These are phyloP conservation scores for Gracilariopsis chorda DNA, from an alignment of 23 red algal genomes.

Conservation along the genomic window DNA sequence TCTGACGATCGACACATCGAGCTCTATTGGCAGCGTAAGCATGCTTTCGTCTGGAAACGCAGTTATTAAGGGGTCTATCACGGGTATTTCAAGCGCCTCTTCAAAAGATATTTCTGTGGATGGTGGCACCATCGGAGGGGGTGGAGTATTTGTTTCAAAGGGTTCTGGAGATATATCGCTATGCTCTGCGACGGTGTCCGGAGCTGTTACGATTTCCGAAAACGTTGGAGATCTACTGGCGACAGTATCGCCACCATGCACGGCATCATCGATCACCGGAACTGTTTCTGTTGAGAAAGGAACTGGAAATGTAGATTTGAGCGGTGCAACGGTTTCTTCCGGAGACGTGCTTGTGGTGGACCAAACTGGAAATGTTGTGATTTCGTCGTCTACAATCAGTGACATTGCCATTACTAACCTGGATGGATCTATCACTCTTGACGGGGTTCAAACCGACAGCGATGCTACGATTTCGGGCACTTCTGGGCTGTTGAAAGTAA, in stretches of 20 bases:
- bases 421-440: neutral
- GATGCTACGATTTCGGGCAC: neutral
- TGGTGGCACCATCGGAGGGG: neutral
- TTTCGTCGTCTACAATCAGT: neutral
- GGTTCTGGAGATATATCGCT: neutral
- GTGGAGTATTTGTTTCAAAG: neutral
- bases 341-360: conserved; percentile 2
- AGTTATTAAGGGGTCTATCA: neutral
- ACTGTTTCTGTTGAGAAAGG: neutral
- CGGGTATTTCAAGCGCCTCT: neutral
- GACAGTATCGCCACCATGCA: neutral
- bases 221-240: neutral
- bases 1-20: neutral
- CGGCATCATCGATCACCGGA: neutral
- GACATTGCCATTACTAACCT: neutral
- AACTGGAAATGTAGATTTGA: neutral
- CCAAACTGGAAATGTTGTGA: neutral
- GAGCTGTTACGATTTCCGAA: neutral
- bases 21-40: neutral
- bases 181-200: neutral
- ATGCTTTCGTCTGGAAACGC: neutral
- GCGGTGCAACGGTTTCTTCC: neutral
- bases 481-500: neutral
- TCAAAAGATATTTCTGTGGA: neutral
- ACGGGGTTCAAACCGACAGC: neutral